Conservation (phyloP, 1,139 yeast species). For the Pichiaceae sp. region DNA sequence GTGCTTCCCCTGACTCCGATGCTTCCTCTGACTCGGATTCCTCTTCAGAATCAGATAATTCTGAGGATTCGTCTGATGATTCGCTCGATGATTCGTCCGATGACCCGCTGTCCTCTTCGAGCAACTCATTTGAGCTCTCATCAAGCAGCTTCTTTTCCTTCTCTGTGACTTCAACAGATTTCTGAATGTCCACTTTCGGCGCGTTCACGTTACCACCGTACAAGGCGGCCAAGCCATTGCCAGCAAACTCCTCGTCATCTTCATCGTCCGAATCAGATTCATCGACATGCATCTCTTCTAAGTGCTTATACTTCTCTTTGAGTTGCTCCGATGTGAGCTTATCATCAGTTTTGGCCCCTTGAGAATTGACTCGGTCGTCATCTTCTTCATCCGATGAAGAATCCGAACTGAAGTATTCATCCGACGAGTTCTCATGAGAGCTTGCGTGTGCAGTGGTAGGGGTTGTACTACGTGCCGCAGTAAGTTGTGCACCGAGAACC, state of each 20-base stretch:
- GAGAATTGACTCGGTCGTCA: too few relatives aligned
- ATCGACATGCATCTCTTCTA: slow-evolving; percentile 19
- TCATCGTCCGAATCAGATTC: slow-evolving; percentile 5
- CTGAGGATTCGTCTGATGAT: slow-evolving; percentile 13
- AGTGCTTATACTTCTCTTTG: slow-evolving; percentile 50
- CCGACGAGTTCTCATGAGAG: slow-evolving; percentile 4
- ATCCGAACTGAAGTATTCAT: slow-evolving; percentile 8
- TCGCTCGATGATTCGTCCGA: slow-evolving; percentile 18
- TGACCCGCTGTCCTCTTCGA: slow-evolving; percentile 11
- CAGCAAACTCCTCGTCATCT: slow-evolving; percentile 12
- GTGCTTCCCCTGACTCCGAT: slow-evolving; percentile 16
- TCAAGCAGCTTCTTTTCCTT: slow-evolving; percentile 7
- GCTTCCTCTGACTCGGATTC: slow-evolving; percentile 11
- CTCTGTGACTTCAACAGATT: background rate
- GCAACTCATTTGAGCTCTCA: slow-evolving; percentile 16
- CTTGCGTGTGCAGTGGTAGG: slow-evolving; percentile 15
- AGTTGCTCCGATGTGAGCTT: slow-evolving; percentile 60
- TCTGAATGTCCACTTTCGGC: background rate
- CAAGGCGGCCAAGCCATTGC: slow-evolving; percentile 6
- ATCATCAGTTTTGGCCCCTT: slow-evolving; percentile 32
- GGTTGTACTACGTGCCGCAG: slow-evolving; percentile 25
- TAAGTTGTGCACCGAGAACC: slow-evolving; percentile 75
- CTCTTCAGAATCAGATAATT: slow-evolving; percentile 16
- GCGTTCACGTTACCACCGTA: slow-evolving; percentile 8
- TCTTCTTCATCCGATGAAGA: slow-evolving; percentile 17